Evolutionary conservation across 1,284 basidiomycete genomes (phyloP).

Genomic region (Cutaneotrichosporon sp.): DNA sequence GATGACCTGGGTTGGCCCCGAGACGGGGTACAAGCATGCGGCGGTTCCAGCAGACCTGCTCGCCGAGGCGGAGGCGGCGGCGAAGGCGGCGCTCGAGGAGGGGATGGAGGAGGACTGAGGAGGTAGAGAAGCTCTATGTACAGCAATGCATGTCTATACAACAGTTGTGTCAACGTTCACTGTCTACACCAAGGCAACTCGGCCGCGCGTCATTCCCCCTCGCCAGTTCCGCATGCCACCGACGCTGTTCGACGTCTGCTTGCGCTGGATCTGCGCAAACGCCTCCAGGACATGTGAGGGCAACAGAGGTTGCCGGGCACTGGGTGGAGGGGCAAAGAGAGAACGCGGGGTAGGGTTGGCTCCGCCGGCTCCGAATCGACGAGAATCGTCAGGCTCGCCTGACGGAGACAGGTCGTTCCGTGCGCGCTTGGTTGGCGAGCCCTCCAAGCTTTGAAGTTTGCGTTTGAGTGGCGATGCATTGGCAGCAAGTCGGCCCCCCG

Average conservation of each 20-base stretch:
- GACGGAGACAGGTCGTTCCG: constrained; percentile 54
- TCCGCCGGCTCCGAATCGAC: neutral
- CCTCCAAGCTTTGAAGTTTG: constrained; percentile 43
- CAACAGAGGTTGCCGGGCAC: constrained; percentile 71
- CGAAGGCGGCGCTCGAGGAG: constrained; percentile 82
- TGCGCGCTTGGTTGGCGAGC: constrained; percentile 51
- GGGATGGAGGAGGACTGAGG: constrained; percentile 69
- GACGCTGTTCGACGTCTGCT: constrained; percentile 73
- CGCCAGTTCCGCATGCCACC: constrained; percentile 86
- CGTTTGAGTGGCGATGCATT: constrained; percentile 29
- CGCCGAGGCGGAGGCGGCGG: constrained; percentile 83
- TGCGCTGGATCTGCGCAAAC: constrained; percentile 80
- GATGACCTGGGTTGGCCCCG: constrained; percentile 92
- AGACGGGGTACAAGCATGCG: constrained; percentile 77
- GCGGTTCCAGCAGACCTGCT: constrained; percentile 82
- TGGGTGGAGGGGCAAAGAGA: constrained; percentile 74
- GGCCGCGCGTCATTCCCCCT: constrained; percentile 74
- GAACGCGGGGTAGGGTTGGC: constrained; percentile 55
- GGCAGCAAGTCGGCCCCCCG: constrained; percentile 6
- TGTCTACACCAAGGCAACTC: constrained; percentile 71
- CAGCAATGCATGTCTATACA: constrained; percentile 26
- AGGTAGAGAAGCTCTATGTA: constrained; percentile 62
- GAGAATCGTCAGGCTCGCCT: neutral
- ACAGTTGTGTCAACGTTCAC: constrained; percentile 12
- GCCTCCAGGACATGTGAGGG: constrained; percentile 87